Conservation (phyloP, 2,329 filamentous ascomycete species). For the Fusarium abutilonis region DNA sequence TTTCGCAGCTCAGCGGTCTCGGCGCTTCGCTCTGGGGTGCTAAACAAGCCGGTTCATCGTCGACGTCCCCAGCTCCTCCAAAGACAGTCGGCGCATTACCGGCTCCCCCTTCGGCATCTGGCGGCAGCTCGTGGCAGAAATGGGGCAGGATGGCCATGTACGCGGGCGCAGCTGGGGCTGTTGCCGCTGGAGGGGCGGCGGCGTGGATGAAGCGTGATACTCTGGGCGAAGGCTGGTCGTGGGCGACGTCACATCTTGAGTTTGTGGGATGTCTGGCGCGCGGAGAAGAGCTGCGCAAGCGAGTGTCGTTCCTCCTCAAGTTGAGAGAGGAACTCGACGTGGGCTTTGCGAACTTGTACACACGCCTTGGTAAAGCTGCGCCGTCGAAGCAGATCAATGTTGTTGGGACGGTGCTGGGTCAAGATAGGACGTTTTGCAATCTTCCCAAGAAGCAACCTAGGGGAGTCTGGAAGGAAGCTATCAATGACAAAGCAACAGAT, state of each 20-base stretch:
- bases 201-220: conserved; percentile 88
- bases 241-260: conserved; percentile 90
- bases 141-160: conserved; percentile 89
- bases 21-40: conserved; percentile 74
- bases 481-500: conserved; percentile 82
- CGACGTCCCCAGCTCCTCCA: conserved; percentile 30
- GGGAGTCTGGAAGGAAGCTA: conserved; percentile 72
- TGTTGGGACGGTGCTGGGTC: conserved; percentile 69
- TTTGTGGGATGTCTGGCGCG: conserved; percentile 91
- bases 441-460: conserved; percentile 68
- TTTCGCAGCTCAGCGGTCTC: conserved; percentile 72
- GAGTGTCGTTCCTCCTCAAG: conserved; percentile 74
- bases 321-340: conserved; percentile 73
- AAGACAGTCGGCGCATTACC: conserved; percentile 43
- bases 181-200: conserved; percentile 83
- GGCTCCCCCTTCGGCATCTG: conserved; percentile 45
- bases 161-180: conserved; percentile 83
- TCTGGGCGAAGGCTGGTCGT: conserved; percentile 77
- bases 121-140: conserved; percentile 69
- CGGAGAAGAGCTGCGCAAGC: conserved; percentile 80
- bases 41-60: conserved; percentile 42
- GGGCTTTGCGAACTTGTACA: conserved; percentile 89
- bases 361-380: conserved; percentile 77
- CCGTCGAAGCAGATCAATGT: conserved; percentile 62
- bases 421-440: conserved; percentile 88